Base-by-base conservation (phyloP, 495 filamentous ascomycete genomes). In the Hyphodiscus hymeniophilus region DNA sequence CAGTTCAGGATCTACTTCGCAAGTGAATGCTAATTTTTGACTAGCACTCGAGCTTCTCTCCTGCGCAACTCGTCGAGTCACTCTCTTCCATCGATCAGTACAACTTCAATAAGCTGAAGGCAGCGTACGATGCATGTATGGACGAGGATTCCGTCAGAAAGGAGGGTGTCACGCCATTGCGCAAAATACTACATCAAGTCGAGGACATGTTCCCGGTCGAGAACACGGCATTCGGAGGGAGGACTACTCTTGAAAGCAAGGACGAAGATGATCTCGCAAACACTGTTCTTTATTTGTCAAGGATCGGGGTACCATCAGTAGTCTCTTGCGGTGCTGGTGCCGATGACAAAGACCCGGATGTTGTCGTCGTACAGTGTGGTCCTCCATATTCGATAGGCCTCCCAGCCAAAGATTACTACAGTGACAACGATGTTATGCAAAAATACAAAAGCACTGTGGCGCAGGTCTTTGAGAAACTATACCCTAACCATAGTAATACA, bases 81-180 rank as follows among this genome's bases (percentile, higher is more conserved):
- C 42, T 56, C 16, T 60, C 61, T 11, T 60, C 57, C 3, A 59
- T 62, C 13, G 81, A 87, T 52, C 63, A 74, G 36, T 62, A 75
- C 7, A 87, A 84, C 47, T 87, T 85, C 58, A 57, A 77, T 38
- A 84, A 82, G 65, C 54, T 87, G 47, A 75, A 81, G 51, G 60
- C 67, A 38, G 73, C 70, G 21, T 87, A 85, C 42, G 61, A 75
- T 54, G 75, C 83, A 41, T 89, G 83, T 61, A 68, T 84, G 61
- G 70, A 85, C 58, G 74, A 79, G 55, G 55, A 65, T 3, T 59
- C 62, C 13, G 69, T 84, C 45, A 69, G 69, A 43, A 59, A 76
- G 42, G 57, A 66, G 15, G 83, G 81, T 20, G 64, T 70, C 35
- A 55, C 63, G 45, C 82, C 82, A 2, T 56, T 81, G 38, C 56